Base-by-base conservation (phyloP, 2,329 filamentous ascomycete species). In the Rhexocercosporidium sp. region DNA sequence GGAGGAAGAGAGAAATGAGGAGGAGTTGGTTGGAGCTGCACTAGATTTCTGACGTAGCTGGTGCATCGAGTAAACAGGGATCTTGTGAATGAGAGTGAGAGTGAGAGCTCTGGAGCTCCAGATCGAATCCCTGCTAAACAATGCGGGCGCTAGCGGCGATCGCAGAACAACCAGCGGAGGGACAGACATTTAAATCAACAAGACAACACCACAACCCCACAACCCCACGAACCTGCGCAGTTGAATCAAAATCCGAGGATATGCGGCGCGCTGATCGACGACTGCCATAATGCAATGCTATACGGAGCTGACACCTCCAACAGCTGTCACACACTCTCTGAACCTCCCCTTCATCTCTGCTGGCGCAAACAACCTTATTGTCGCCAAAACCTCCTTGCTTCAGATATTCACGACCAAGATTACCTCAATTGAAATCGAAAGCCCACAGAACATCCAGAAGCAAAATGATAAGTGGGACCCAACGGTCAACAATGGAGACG, bases 241-340 rank as follows among this genome's bases (percentile, higher is more conserved):
- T 34, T 39, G 12, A 41, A 3, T 20, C 31, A 41, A 22, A 11
- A 54, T 14, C 29, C 20, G 64, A 67, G 51, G 66, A 61, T 49
- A 69, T 68, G 67, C 67, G 70, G 63, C 68, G 54, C 57, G 57
- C 51, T 56, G 62, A 37, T 46, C 63, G 47, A 47, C 57, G 14
- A 66, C 51, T 51, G 56, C 62, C 68, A 78, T 72, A 76, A 98
- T 98, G 95, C 95, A 98, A 88, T 97, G 93, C 85, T 98, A 98
- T 82, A 94, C 93, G 77, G 96, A 99, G 85, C 86, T 99, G 79
- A 90, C 93, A 79, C 92, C 95, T 83, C 94, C 96, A 64, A 96
- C 94, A 79, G 94, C 94, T 78, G 94, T 98, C 81, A 94, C 93
- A 76, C 92, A 97, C 82, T 93, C 94, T 71, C 82, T 97, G 76